A percentile compares a stretch with the other conserved stretches of the same genome.
Conservation (phyloP, 768 basidiomycete genomes). For the Neoboletus magnificus region DNA sequence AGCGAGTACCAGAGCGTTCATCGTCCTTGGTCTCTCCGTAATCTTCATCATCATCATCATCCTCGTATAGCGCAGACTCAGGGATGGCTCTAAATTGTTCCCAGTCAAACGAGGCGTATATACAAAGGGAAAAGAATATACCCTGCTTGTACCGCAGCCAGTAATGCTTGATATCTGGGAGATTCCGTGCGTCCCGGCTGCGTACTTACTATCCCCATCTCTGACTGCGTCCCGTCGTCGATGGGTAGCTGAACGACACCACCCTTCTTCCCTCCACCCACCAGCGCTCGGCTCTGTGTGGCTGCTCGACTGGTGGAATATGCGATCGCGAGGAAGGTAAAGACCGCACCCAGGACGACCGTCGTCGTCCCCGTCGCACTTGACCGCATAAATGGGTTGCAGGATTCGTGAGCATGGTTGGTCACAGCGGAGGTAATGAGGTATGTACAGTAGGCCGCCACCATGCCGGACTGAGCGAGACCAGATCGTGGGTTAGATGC, state of each 20-base stretch:
- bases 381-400: conserved; percentile 82
- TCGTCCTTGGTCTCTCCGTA: conserved; percentile 82
- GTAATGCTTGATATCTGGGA: conserved; percentile 87
- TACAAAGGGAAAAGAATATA: conserved; percentile 33
- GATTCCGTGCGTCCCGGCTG: conserved; percentile 84
- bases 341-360: conserved; percentile 85
- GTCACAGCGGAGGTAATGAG: conserved; percentile 90
- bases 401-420: conserved; percentile 81
- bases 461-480: conserved; percentile 93
- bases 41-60: conserved; percentile 73
- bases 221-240: conserved; percentile 58
- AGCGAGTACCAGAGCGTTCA: conserved; percentile 89
- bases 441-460: conserved; percentile 97
- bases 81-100: conserved; percentile 69
- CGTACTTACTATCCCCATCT: conserved; percentile 71
- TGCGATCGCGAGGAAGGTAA: conserved; percentile 97
- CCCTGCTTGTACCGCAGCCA: conserved; percentile 97
- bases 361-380: conserved; percentile 78
- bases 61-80: conserved; percentile 80
- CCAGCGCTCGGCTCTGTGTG: conserved; percentile 88
- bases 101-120: neutral
- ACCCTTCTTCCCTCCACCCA: conserved; percentile 64
- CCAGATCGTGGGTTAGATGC: conserved; percentile 93
- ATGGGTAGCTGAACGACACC: conserved; percentile 61
- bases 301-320: conserved; percentile 96